Evolutionary conservation across 192 early-diverging fungal species (phyloP), one percentile per base, ranked within the genome.

Genomic region (Thamnidium elegans): DNA sequence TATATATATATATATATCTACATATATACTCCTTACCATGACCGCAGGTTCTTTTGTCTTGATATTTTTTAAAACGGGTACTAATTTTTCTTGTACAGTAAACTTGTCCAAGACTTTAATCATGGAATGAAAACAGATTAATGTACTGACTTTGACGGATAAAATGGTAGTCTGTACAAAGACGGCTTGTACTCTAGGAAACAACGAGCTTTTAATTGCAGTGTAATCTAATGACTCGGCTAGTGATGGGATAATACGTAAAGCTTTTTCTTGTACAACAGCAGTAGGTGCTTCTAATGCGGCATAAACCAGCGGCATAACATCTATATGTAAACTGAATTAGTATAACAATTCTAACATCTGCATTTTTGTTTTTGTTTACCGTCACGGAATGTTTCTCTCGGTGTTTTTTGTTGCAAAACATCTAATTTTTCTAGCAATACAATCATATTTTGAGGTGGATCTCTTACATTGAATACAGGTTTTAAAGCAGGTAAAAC

Each of bases 11-110:
- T 4, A 11, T 4, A 32, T 13, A 50, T 39, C n/a, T n/a, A n/a
- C n/a, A n/a, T n/a, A n/a, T n/a, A n/a, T n/a, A n/a, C n/a, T n/a
- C 9, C 9, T 70, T 80, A 87, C 84, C 62, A 91, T 79, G 8
- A 95, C 84, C 1, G 80, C 82, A 0, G 90, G 87, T 64, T 95
- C 92, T 3, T 89, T 80, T 17, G 87, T 87, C 62, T 85, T 88
- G 47, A 92, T 93, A 7, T 84, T 80, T 36, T 81, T 81, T 53
- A 95, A 68, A 59, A 93, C 43, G 9, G 93, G 93, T n/a, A 95
- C 72, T 19, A 95, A 48, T 67, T 88, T 91, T 34, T 88, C 89
- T 20, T 80, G 77, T 54, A 92, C 83, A 1, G 86, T 86, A 51
- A 78, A 79, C 67, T 86, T 86, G 53, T 91, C 89, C 52, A 93